Conservation (phyloP, 495 filamentous ascomycete species). For the Pyrenula massariospora region DNA sequence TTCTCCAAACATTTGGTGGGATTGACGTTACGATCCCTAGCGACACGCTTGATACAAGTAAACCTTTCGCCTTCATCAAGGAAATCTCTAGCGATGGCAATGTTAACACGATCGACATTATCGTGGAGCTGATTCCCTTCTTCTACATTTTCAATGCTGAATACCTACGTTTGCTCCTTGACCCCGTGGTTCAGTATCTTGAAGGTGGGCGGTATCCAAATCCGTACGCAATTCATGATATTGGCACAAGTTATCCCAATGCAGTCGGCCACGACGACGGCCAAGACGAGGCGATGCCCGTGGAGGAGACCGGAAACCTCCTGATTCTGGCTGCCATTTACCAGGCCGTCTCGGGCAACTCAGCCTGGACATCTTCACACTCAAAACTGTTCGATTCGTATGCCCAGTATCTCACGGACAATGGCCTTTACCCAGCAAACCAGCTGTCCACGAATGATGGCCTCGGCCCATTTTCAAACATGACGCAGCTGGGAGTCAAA, state of each 20-base stretch:
- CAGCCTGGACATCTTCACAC: conserved; percentile 22
- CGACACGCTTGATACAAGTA: conserved; percentile 26
- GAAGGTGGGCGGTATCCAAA: conserved; percentile 29
- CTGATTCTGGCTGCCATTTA: conserved; percentile 32
- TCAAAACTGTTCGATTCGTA: conserved; percentile 25
- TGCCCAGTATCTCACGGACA: conserved; percentile 38
- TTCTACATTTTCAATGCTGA: conserved; percentile 36
- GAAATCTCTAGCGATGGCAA: conserved; percentile 41
- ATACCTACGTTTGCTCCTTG: conserved; percentile 34
- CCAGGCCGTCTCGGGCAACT: conserved; percentile 27
- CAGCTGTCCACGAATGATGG: conserved; percentile 48
- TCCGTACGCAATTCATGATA: conserved; percentile 33
- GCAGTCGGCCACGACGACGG: conserved; percentile 36
- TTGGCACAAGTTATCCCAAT: conserved; percentile 34
- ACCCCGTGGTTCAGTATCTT: conserved; percentile 38
- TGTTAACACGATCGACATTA: conserved; percentile 40
- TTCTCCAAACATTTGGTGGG: conserved; percentile 36
- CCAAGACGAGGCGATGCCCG: conserved; percentile 30
- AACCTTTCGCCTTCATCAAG: conserved; percentile 38
- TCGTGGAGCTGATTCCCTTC: conserved; percentile 36
- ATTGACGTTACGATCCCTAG: conserved; percentile 33
- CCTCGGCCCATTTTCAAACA: conserved; percentile 34
- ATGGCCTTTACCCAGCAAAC: conserved; percentile 31
- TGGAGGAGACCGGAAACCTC: conserved; percentile 36
- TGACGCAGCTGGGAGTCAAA: conserved; percentile 47